phyloP scores from a whole-genome alignment of 2,329 filamentous ascomycete species.

The Monilinia aucupariae region DNA sequence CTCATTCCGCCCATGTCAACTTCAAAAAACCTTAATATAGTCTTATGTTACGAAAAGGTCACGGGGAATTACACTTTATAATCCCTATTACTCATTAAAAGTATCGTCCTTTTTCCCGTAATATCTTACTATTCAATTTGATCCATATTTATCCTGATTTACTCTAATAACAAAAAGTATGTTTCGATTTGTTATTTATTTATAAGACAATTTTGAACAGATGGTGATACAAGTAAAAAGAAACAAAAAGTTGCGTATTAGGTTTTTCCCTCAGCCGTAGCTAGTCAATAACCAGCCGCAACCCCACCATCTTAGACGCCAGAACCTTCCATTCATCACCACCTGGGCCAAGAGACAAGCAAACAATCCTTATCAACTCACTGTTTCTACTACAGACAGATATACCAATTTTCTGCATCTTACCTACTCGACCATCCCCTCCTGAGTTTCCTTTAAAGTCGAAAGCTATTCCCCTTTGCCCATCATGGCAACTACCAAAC shows the following conservation, averaged over 20 bases:
- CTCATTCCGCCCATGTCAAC: too few species aligned
- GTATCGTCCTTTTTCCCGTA: too few species aligned
- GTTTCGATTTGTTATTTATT: too few species aligned
- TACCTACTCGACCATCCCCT: neutral
- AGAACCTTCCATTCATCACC: conserved; percentile 6
- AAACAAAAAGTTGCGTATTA: neutral
- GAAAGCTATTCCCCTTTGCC: neutral
- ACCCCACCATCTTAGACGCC: conserved; percentile 3
- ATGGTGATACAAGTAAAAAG: too few species aligned
- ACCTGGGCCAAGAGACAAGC: neutral
- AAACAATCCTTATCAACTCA: neutral
- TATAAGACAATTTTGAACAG: too few species aligned
- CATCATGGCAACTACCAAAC: conserved; percentile 38
- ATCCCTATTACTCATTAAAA: too few species aligned
- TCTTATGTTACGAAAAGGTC: too few species aligned
- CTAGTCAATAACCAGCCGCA: neutral
- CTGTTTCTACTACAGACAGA: neutral
- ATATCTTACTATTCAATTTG: too few species aligned
- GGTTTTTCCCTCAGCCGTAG: neutral
- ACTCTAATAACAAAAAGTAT: too few species aligned
- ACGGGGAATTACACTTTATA: too few species aligned
- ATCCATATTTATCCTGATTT: too few species aligned
- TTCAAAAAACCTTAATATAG: too few species aligned
- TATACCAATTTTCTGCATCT: neutral
- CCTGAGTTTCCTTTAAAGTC: neutral